Evolutionary conservation across 2,329 filamentous ascomycete genomes (phyloP).

Genomic region (Mycosphaerella arachidis): DNA sequence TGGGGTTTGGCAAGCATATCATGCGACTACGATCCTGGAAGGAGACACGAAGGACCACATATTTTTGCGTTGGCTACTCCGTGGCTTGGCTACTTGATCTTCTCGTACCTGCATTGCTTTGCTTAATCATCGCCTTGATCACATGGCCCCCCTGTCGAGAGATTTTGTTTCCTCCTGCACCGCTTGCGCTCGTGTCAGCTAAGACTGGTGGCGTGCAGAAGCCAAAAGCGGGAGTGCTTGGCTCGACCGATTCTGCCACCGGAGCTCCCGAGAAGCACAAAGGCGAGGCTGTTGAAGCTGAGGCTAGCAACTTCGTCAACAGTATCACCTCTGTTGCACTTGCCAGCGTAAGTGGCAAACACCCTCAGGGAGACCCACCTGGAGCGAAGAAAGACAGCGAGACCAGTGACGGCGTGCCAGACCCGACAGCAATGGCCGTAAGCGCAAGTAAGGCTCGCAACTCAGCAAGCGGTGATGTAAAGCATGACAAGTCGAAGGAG

Average conservation of each 20-base stretch:
- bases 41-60: slow-evolving; percentile 63
- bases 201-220: slow-evolving; percentile 72
- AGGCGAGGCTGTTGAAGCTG: slow-evolving; percentile 77
- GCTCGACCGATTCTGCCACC: slow-evolving; percentile 70
- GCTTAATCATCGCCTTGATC: slow-evolving; percentile 61
- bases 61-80: slow-evolving; percentile 59
- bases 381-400: slow-evolving; percentile 37
- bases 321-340: slow-evolving; percentile 68
- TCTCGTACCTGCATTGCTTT: slow-evolving; percentile 58
- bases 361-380: slow-evolving; percentile 62
- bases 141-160: slow-evolving; percentile 58
- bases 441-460: slow-evolving; percentile 52
- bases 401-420: slow-evolving; percentile 54
- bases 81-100: slow-evolving; percentile 69
- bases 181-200: slow-evolving; percentile 65
- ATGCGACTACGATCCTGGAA: slow-evolving; percentile 74
- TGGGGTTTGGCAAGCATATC: slow-evolving; percentile 67
- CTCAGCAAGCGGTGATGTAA: slow-evolving; percentile 48
- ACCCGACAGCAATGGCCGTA: slow-evolving; percentile 55
- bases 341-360: slow-evolving; percentile 70
- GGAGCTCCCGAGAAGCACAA: slow-evolving; percentile 79
- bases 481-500: slow-evolving; percentile 72
- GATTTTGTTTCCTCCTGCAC: slow-evolving; percentile 70
- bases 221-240: slow-evolving; percentile 69
- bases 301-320: slow-evolving; percentile 75